These are phyloP conservation scores for Yamadazyma jaroonii DNA, from an alignment of 1,139 yeast genomes.

Conservation along the genomic window DNA sequence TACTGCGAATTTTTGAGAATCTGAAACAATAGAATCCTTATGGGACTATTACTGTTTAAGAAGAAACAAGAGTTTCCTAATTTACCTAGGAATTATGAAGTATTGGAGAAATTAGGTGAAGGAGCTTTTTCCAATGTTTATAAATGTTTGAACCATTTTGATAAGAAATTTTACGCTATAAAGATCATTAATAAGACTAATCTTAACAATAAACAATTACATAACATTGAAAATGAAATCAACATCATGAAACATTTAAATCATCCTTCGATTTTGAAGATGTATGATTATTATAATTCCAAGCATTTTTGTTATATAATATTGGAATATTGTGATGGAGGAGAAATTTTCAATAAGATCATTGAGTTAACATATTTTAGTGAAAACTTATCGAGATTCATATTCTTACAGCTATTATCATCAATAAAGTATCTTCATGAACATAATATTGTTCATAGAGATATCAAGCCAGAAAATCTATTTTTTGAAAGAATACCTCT, in stretches of 20 bases:
- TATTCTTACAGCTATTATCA: conserved; percentile 77
- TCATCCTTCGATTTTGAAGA: conserved; percentile 71
- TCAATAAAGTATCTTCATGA: conserved; percentile 82
- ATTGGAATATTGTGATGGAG: conserved; percentile 86
- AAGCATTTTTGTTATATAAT: conserved; percentile 70
- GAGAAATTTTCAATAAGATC: conserved; percentile 92
- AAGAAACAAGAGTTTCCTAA: conserved; percentile 18
- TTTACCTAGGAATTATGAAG: conserved; percentile 23
- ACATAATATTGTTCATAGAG: conserved; percentile 89
- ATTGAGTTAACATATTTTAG: conserved; percentile 88
- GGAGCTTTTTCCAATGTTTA: conserved; percentile 92
- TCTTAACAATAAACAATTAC: conserved; percentile 45
- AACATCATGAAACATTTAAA: conserved; percentile 71
- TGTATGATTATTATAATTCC: conserved; percentile 59
- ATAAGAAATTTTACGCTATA: conserved; percentile 65
- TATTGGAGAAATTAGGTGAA: conserved; percentile 52
- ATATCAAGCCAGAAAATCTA: conserved; percentile 91
- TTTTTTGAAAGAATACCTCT: conserved; percentile 52
- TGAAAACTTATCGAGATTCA: conserved; percentile 81
- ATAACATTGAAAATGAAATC: conserved; percentile 77
- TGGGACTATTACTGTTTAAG: conserved; percentile 9
- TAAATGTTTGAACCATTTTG: conserved; percentile 47
- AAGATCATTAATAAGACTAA: conserved; percentile 78
- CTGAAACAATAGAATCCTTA: too few species aligned
- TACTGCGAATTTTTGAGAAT: not conserved